Percentiles rank a stretch among this genome's conserved stretches.
Conservation (phyloP, 2,329 filamentous ascomycete species). For the Arthrinium puccinioides region DNA sequence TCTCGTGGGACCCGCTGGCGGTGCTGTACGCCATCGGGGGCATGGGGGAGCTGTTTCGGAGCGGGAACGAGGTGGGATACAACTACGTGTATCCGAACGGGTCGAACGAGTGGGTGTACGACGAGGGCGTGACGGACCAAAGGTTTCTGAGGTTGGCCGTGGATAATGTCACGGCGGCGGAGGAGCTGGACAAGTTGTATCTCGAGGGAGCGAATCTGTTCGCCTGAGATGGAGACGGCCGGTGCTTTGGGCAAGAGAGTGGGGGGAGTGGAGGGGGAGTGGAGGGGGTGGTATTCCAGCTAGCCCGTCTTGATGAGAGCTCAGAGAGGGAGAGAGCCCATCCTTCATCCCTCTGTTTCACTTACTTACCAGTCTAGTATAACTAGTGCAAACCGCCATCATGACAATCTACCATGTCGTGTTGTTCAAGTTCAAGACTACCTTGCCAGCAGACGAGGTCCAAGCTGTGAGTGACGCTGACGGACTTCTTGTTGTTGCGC, state of each 20-base stretch:
- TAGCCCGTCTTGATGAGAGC: no score
- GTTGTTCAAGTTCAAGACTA: slow-evolving; percentile 18
- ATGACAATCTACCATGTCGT: slow-evolving; percentile 23
- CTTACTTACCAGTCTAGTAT: no score
- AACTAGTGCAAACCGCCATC: not conserved
- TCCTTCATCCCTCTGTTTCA: no score
- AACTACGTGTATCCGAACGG: slow-evolving; percentile 32
- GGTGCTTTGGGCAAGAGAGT: no score
- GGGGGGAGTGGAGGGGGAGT: no score
- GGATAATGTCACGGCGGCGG: slow-evolving; percentile 14
- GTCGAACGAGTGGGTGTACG: slow-evolving; percentile 34
- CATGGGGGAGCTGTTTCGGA: slow-evolving; percentile 26
- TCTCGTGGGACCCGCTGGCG: slow-evolving; percentile 36
- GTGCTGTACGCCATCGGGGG: slow-evolving; percentile 31
- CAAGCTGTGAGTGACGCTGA: slow-evolving; percentile 15
- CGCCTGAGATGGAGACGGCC: no score
- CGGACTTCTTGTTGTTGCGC: no score
- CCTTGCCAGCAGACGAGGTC: slow-evolving; percentile 18
- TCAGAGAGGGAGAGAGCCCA: no score
- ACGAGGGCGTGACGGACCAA: slow-evolving; percentile 27
- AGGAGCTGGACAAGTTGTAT: not conserved
- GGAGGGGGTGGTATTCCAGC: no score
- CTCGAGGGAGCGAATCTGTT: not conserved
- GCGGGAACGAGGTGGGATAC: slow-evolving; percentile 29
- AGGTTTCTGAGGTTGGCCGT: slow-evolving; percentile 29